These are phyloP conservation scores for Lactifluus volemus DNA, from an alignment of 768 basidiomycete genomes.

Conservation along the genomic window DNA sequence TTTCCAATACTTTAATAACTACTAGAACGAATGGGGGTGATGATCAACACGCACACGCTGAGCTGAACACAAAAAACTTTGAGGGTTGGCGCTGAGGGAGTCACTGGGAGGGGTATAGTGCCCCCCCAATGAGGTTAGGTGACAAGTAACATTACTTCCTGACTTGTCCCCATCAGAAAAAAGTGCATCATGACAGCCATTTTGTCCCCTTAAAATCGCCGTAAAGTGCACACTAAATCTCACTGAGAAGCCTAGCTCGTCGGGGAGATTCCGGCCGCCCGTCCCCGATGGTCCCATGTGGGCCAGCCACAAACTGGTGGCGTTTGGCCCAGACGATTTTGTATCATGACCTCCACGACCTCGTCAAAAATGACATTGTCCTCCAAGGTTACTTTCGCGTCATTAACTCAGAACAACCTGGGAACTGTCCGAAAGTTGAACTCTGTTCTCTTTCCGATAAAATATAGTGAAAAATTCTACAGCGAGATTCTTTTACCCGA, in stretches of 20 bases:
- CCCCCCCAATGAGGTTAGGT: slow-evolving; percentile 4
- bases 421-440: slow-evolving; percentile 60
- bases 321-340: slow-evolving; percentile 3
- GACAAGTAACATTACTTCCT: slow-evolving; percentile 5
- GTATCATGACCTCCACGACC: slow-evolving; percentile 26
- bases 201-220: slow-evolving; percentile 22
- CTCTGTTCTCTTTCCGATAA: slow-evolving; percentile 81
- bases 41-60: slow-evolving; percentile 5
- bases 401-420: slow-evolving; percentile 73
- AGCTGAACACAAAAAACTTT: background rate
- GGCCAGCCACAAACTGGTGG: slow-evolving; percentile 6
- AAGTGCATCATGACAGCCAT: background rate
- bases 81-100: slow-evolving; percentile 1
- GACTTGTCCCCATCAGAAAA: slow-evolving; percentile 12
- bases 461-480: slow-evolving; percentile 86
- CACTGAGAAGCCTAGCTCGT: background rate
- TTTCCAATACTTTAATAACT: background rate
- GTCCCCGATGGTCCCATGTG: background rate
- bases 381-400: slow-evolving; percentile 58
- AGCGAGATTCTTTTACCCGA: slow-evolving; percentile 67
- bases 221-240: background rate
- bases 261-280: background rate
- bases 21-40: slow-evolving; percentile 17
- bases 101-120: slow-evolving; percentile 10
- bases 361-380: slow-evolving; percentile 24